A percentile compares a stretch with the other conserved stretches of the same genome.
Conservation (phyloP, 1,284 basidiomycete genomes). For the Sphagnurus paluster region DNA sequence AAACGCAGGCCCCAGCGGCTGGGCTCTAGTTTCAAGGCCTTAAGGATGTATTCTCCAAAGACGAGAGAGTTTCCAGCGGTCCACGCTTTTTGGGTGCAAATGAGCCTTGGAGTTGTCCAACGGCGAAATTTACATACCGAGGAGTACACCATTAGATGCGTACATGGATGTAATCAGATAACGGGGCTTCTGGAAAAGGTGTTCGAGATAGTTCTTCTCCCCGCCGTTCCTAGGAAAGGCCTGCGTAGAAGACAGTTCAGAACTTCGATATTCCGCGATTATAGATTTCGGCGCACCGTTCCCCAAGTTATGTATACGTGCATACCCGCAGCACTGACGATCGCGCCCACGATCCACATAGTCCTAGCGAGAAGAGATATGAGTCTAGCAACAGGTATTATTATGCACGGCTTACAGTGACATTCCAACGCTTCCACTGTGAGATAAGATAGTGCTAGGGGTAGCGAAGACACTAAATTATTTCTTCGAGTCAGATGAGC, state of each 20-base stretch:
- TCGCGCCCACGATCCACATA: constrained; percentile 22
- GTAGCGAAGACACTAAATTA: constrained; percentile 21
- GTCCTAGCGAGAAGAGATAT: constrained; percentile 3
- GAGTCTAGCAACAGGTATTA: not conserved
- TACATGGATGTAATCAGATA: constrained; percentile 20
- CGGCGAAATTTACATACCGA: constrained; percentile 13
- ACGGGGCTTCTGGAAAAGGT: constrained; percentile 19
- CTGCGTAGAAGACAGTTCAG: constrained; percentile 5
- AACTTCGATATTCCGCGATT: not conserved
- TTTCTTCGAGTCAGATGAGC: constrained; percentile 1
- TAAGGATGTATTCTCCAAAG: constrained; percentile 38
- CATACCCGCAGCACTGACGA: constrained; percentile 20
- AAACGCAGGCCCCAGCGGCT: constrained; percentile 27
- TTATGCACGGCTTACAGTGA: constrained; percentile 12
- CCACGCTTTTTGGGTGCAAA: constrained; percentile 34
- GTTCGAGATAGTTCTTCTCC: constrained; percentile 24
- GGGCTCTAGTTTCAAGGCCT: constrained; percentile 29
- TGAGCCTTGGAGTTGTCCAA: constrained; percentile 29
- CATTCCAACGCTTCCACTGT: constrained; percentile 21
- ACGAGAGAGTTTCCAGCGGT: constrained; percentile 36
- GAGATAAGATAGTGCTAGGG: constrained; percentile 20
- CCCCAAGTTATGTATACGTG: constrained; percentile 24
- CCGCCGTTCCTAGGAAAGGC: constrained; percentile 20
- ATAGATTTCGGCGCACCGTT: constrained; percentile 8
- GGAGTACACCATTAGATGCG: constrained; percentile 19